Conservation (phyloP, 2,329 filamentous ascomycete genomes). For the Colletotrichum sp. region DNA sequence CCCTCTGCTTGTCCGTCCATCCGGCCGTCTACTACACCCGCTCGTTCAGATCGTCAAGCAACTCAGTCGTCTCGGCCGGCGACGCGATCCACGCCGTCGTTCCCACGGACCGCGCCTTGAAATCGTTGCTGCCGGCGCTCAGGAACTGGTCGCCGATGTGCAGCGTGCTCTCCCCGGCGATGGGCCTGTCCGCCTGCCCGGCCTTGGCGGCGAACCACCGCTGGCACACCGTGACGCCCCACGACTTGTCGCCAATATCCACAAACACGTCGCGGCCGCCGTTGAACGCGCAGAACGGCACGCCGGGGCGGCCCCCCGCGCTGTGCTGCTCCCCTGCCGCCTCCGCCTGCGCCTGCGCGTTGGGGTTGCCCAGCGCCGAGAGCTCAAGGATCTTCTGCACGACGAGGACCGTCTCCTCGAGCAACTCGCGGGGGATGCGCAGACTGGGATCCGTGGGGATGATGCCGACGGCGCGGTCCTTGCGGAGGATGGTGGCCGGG, state of each 20-base stretch:
- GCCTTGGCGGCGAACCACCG: conserved; percentile 72
- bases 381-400: conserved; percentile 92
- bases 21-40: conserved; percentile 41
- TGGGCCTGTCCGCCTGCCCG: conserved; percentile 51
- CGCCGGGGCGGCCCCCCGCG: conserved; percentile 26
- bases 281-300: conserved; percentile 98
- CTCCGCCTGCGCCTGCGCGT: conserved; percentile 26
- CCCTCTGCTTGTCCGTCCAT: not conserved
- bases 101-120: conserved; percentile 89
- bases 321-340: not conserved
- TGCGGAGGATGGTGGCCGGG: conserved; percentile 80
- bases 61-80: conserved; percentile 84
- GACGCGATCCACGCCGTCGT: conserved; percentile 98
- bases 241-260: conserved; percentile 97
- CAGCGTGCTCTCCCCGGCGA: conserved; percentile 79
- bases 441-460: conserved; percentile 66
- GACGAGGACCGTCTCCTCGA: conserved; percentile 95
- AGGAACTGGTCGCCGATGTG: conserved; percentile 98
- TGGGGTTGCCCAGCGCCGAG: conserved; percentile 52
- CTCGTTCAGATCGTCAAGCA: conserved; percentile 81
- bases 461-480: conserved; percentile 85
- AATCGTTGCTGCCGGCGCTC: conserved; percentile 94
- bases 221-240: conserved; percentile 93
- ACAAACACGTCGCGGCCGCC: conserved; percentile 98
- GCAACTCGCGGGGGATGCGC: conserved; percentile 81